A percentile compares a stretch with the other conserved stretches of the same genome.
Conservation (phyloP, 2,329 filamentous ascomycete genomes). For the Aspergillus chevalieri region DNA sequence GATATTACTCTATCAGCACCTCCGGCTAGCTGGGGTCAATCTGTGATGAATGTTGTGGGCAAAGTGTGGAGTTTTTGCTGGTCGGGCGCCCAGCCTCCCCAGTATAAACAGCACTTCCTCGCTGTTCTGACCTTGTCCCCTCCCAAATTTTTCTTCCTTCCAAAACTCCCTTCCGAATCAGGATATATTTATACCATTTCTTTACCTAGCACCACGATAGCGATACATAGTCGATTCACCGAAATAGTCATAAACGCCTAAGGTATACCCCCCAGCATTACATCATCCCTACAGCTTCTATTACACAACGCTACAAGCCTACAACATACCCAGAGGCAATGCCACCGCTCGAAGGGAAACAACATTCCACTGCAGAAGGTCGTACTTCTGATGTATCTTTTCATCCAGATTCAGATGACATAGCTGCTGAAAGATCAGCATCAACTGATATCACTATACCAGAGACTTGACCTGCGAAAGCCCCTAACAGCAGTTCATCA, state of each 20-base stretch:
- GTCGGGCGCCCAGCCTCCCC: conserved; percentile 37
- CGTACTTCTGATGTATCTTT: background rate
- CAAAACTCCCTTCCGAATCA: too few relatives aligned
- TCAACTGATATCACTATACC: background rate
- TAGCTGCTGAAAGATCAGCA: background rate
- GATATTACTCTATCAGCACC: background rate
- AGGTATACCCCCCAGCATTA: too few relatives aligned
- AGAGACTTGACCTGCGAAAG: background rate
- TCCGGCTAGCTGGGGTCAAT: conserved; percentile 31
- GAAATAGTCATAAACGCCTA: too few relatives aligned
- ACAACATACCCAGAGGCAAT: background rate
- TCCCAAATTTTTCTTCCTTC: too few relatives aligned
- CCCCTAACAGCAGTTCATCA: background rate
- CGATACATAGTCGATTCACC: too few relatives aligned
- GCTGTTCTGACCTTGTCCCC: too few relatives aligned
- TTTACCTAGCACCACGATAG: too few relatives aligned
- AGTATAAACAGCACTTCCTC: too few relatives aligned
- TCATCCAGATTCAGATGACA: background rate
- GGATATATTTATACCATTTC: too few relatives aligned
- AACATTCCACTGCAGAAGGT: background rate
- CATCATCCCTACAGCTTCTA: background rate
- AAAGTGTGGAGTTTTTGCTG: conserved; percentile 83
- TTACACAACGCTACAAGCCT: background rate
- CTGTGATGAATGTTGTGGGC: conserved; percentile 44
- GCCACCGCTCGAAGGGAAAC: background rate